Evolutionary conservation across 2,329 filamentous ascomycete genomes (phyloP).

Genomic region (Fusarium fujikuroi): DNA sequence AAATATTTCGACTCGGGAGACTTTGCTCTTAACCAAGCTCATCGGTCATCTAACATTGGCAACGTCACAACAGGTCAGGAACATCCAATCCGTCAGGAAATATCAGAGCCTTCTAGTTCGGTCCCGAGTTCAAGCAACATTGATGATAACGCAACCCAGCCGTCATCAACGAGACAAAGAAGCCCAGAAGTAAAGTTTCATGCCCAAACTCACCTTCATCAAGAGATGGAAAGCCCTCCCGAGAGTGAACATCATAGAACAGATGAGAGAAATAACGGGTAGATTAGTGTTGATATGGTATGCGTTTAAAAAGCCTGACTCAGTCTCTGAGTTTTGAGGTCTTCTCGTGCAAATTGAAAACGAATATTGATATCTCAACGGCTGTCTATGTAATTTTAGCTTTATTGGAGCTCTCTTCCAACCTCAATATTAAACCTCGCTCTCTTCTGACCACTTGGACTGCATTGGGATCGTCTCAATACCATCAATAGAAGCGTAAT

Average conservation of each 20-base stretch:
- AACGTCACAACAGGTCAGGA: constrained; percentile 24
- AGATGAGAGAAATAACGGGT: background rate
- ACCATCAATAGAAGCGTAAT: background rate
- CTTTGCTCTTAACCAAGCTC: constrained; percentile 34
- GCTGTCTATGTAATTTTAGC: background rate
- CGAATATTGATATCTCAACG: too few species aligned
- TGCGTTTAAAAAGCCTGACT: rapidly evolving
- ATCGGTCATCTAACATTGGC: constrained; percentile 30
- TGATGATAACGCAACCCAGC: background rate
- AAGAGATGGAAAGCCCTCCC: background rate
- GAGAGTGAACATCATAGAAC: background rate
- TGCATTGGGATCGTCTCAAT: rapidly evolving
- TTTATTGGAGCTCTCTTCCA: background rate
- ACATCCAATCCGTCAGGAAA: constrained; percentile 24
- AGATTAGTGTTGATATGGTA: background rate
- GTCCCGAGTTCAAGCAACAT: constrained; percentile 34
- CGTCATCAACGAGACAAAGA: background rate
- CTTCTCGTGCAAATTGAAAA: background rate
- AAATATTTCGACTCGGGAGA: constrained; percentile 39
- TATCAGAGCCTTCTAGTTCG: constrained; percentile 22
- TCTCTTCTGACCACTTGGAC: rapidly evolving
- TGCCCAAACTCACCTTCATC: background rate
- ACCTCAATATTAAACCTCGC: background rate
- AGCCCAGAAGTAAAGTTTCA: background rate
- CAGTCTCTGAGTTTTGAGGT: too few species aligned